Conservation (phyloP, 345 rosid genomes). For the Hypericum androsaemum region DNA sequence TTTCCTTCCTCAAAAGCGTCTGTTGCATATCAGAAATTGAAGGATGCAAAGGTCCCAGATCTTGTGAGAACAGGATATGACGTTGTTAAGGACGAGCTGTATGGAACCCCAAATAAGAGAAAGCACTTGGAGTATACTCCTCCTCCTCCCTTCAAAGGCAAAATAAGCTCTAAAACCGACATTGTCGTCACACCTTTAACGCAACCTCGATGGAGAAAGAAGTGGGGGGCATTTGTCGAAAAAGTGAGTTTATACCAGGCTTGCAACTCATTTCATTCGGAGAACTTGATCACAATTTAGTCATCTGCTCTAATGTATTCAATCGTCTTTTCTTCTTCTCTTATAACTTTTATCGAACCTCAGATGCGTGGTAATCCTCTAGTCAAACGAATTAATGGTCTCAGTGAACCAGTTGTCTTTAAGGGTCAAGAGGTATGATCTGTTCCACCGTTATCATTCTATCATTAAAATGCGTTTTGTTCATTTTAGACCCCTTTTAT, state of each 20-base stretch:
- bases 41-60: slow-evolving; percentile 61
- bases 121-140: slow-evolving; percentile 79
- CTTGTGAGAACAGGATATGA: slow-evolving; percentile 81
- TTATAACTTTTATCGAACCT: slow-evolving; percentile 2
- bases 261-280: neutral
- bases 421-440: slow-evolving; percentile 79
- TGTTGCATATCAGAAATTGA: slow-evolving; percentile 49
- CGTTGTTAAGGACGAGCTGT: slow-evolving; percentile 77
- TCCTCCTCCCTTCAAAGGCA: slow-evolving; percentile 50
- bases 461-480: neutral
- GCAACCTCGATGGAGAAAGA: slow-evolving; percentile 67
- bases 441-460: neutral
- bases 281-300: neutral
- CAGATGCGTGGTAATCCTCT: slow-evolving; percentile 70
- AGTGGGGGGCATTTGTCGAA: slow-evolving; percentile 56
- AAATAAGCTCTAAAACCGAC: slow-evolving; percentile 74
- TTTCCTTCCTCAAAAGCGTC: slow-evolving; percentile 61
- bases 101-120: slow-evolving; percentile 47
- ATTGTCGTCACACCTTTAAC: slow-evolving; percentile 48
- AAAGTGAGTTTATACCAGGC: slow-evolving; percentile 34
- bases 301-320: neutral
- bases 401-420: slow-evolving; percentile 78
- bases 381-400: slow-evolving; percentile 54
- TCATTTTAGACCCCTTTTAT: neutral
- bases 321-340: slow-evolving; percentile 2